These are phyloP conservation scores for Backusella australiensis DNA, from an alignment of 192 early-diverging fungal genomes.

Conservation along the genomic window DNA sequence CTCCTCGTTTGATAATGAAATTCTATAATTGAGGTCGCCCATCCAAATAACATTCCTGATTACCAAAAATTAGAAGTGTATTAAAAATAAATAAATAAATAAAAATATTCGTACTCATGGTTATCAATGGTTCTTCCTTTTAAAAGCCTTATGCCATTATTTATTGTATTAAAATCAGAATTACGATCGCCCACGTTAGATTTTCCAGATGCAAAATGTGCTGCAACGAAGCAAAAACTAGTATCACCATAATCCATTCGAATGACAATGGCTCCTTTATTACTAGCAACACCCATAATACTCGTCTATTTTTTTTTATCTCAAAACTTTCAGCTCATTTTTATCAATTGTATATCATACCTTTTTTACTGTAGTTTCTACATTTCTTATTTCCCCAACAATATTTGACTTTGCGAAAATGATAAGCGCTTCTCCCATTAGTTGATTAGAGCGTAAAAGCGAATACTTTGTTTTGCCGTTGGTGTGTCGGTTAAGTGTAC, in stretches of 20 bases:
- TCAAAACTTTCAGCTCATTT: neutral
- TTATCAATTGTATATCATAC: slow-evolving; percentile 16
- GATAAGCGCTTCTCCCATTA: slow-evolving; percentile 89
- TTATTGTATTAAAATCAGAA: slow-evolving; percentile 79
- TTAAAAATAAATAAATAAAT: neutral
- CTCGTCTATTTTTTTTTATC: slow-evolving; percentile 64
- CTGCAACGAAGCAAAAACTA: slow-evolving; percentile 83
- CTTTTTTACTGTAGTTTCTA: slow-evolving; percentile 84
- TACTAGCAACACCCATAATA: slow-evolving; percentile 91
- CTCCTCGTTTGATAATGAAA: slow-evolving; percentile 73
- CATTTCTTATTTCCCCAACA: slow-evolving; percentile 69
- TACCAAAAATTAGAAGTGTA: neutral
- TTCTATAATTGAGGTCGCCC: slow-evolving; percentile 94
- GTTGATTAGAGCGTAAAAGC: slow-evolving; percentile 78
- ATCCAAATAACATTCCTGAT: slow-evolving; percentile 72
- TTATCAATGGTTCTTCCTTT: slow-evolving; percentile 66
- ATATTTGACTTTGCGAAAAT: slow-evolving; percentile 78
- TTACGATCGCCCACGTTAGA: slow-evolving; percentile 77
- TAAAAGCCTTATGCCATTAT: slow-evolving; percentile 68
- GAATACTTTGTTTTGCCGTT: slow-evolving; percentile 58
- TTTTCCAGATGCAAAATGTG: slow-evolving; percentile 91
- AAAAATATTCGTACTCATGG: slow-evolving; percentile 64
- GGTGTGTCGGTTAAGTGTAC: slow-evolving; percentile 39
- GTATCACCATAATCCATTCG: slow-evolving; percentile 86
- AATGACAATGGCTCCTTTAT: slow-evolving; percentile 96